Base-by-base conservation (phyloP, 108 stramenopile species). In the Bacterosira constricta region DNA sequence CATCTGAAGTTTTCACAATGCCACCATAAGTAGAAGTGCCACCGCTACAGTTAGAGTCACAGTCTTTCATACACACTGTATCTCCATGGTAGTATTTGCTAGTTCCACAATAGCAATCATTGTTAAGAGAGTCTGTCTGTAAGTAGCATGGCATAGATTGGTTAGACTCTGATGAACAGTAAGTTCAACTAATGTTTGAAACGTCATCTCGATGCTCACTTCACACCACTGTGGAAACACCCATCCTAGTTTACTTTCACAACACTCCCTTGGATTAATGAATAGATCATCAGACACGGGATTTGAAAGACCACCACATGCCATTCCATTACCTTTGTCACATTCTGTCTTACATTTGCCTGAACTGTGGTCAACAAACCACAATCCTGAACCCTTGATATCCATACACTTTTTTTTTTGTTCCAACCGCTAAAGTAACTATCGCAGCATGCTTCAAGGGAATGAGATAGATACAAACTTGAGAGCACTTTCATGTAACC, bases 1-100 rank as follows among this genome's bases (percentile, higher is more conserved):
- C 29, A 20, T 37, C 17, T n/a, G 62, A 11, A 15, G 44, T 44
- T 45, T 44, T 25, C 7, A 63, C 62, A 46, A 63, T 7, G 30
- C 62, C 62, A 10, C 62, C 62, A 63, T 44, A 63, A 8, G 62
- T 63, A 25, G n/a, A 25, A 30, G 44, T 44, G 13, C 62, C 62
- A 63, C 27, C 62, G 44, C 46, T 44, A 30, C 62, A 63, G 34
- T 63, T 44, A 30, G 27, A 27, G 7, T 27, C 62, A 46, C 62
- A 63, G 30, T 46, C 25, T 29, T 63, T 44, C 21, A 12, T 30
- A 27, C 45, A 41, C 13, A 26, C 62, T 30, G 20, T 30, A 30
- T 63, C 62, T 30, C 62, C 62, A 46, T 44, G 62, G 45, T 63
- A 63, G 45, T 45, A 63, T 20, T 46, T 41, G n/a, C 62, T 44